phyloP scores from a whole-genome alignment of 2,329 filamentous ascomycete species.

The Fusarium brachygibbosum region DNA sequence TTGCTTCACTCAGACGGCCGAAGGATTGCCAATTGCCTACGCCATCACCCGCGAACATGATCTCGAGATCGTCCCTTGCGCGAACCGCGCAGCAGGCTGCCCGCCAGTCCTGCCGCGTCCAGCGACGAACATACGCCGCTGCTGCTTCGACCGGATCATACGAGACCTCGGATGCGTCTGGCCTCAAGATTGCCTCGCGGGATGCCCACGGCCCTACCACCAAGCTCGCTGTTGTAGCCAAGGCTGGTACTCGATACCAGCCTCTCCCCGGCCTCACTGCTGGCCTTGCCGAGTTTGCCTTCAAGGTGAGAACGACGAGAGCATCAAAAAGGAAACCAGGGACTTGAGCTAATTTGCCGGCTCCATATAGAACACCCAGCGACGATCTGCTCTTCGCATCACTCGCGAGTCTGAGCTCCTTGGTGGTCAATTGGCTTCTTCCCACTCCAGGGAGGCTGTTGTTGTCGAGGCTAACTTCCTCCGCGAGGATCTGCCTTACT shows the following conservation, averaged over 20 bases:
- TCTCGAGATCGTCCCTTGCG: slow-evolving; percentile 72
- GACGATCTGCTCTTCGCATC: slow-evolving; percentile 91
- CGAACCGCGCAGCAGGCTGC: slow-evolving; percentile 70
- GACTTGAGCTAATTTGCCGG: slow-evolving; percentile 63
- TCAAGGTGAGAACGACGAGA: slow-evolving; percentile 76
- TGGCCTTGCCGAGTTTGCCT: slow-evolving; percentile 94
- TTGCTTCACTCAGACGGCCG: slow-evolving; percentile 58
- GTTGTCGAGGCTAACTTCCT: slow-evolving; percentile 96
- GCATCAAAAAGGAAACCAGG: slow-evolving; percentile 21
- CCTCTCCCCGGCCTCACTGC: slow-evolving; percentile 89
- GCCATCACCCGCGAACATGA: slow-evolving; percentile 71
- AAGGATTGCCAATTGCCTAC: slow-evolving; percentile 67
- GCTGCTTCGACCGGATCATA: slow-evolving; percentile 80
- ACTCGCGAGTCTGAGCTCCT: slow-evolving; percentile 95
- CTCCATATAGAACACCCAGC: slow-evolving; percentile 78
- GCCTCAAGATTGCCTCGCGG: slow-evolving; percentile 92
- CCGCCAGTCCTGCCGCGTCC: slow-evolving; percentile 70
- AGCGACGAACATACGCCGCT: slow-evolving; percentile 71
- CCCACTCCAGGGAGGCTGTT: slow-evolving; percentile 93
- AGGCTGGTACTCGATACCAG: slow-evolving; percentile 95
- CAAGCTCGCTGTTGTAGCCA: slow-evolving; percentile 90
- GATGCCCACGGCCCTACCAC: slow-evolving; percentile 90
- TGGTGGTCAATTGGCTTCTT: slow-evolving; percentile 87
- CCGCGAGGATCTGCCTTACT: slow-evolving; percentile 95
- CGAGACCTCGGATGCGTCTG: slow-evolving; percentile 86